A percentile compares a stretch with the other conserved stretches of the same genome.
Evolutionary conservation across 1,284 basidiomycete genomes (phyloP).

Genomic region (Trichosporon ovoides): DNA sequence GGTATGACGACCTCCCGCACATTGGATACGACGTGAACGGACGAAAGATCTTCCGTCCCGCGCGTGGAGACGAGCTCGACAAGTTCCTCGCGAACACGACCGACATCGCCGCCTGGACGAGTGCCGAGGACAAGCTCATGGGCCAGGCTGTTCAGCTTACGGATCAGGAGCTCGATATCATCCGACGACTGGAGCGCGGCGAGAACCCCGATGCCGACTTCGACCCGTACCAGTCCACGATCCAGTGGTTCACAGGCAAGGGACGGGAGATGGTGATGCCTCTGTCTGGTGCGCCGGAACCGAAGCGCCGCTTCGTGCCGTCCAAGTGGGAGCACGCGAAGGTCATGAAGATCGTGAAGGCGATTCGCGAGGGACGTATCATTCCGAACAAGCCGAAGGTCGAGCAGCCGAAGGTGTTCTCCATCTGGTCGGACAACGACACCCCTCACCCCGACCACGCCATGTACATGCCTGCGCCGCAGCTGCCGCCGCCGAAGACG

Average conservation of each 20-base stretch:
- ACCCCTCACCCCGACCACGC: conserved; percentile 68
- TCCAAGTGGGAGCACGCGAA: conserved; percentile 99
- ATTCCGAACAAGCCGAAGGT: conserved; percentile 72
- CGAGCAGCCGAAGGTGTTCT: conserved; percentile 70
- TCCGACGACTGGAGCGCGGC: conserved; percentile 77
- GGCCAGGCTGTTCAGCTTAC: conserved; percentile 84
- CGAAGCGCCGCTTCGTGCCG: conserved; percentile 92
- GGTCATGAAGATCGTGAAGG: conserved; percentile 99
- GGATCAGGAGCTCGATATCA: conserved; percentile 90
- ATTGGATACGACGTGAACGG: conserved; percentile 96
- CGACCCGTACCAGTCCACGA: conserved; percentile 85
- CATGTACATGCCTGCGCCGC: conserved; percentile 82
- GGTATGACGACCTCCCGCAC: conserved; percentile 99
- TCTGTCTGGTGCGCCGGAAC: conserved; percentile 82
- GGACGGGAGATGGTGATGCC: conserved; percentile 93
- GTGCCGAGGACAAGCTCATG: conserved; percentile 82
- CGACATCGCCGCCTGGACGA: conserved; percentile 87
- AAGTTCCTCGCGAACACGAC: conserved; percentile 93
- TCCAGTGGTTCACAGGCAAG: conserved; percentile 96
- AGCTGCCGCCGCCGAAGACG: conserved; percentile 80
- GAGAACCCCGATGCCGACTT: conserved; percentile 89
- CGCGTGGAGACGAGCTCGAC: conserved; percentile 93
- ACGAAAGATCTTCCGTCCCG: conserved; percentile 87
- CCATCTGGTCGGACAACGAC: conserved; percentile 73
- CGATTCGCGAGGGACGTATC: conserved; percentile 93